phyloP scores from a whole-genome alignment of 768 basidiomycete genomes.

The Pisolithus microcarpus region DNA sequence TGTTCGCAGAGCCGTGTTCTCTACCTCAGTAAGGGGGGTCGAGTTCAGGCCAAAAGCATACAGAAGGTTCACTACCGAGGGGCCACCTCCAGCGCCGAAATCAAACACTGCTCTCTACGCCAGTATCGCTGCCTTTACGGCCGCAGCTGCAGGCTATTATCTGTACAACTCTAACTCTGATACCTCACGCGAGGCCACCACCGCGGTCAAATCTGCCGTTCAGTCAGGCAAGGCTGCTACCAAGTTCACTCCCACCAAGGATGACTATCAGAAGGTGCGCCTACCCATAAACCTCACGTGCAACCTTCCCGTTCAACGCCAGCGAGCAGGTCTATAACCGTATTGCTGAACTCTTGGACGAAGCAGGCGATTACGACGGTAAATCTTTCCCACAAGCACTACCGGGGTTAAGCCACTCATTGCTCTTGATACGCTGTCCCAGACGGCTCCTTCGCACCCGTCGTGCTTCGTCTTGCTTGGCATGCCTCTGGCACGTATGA shows the following conservation, averaged over 20 bases:
- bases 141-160: conserved; percentile 61
- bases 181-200: conserved; percentile 42
- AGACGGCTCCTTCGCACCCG: conserved; percentile 88
- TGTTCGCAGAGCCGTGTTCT: conserved; percentile 37
- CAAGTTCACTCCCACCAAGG: conserved; percentile 69
- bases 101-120: conserved; percentile 53
- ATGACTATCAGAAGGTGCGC: conserved; percentile 83
- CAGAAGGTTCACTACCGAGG: conserved; percentile 54
- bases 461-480: conserved; percentile 88
- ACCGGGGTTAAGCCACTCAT: background rate
- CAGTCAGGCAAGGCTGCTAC: conserved; percentile 57
- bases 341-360: conserved; percentile 71
- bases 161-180: conserved; percentile 41
- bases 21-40: conserved; percentile 21
- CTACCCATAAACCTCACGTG: background rate
- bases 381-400: conserved; percentile 8
- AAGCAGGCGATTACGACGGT: conserved; percentile 78
- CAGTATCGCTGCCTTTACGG: conserved; percentile 53
- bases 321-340: conserved; percentile 74
- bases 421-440: conserved; percentile 3
- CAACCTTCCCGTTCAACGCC: background rate
- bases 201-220: conserved; percentile 52
- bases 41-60: conserved; percentile 36
- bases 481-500: conserved; percentile 92
- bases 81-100: conserved; percentile 38